Evolutionary conservation across 192 early-diverging fungal species (phyloP).

Genomic region (Gorgonomyces haynaldii): DNA sequence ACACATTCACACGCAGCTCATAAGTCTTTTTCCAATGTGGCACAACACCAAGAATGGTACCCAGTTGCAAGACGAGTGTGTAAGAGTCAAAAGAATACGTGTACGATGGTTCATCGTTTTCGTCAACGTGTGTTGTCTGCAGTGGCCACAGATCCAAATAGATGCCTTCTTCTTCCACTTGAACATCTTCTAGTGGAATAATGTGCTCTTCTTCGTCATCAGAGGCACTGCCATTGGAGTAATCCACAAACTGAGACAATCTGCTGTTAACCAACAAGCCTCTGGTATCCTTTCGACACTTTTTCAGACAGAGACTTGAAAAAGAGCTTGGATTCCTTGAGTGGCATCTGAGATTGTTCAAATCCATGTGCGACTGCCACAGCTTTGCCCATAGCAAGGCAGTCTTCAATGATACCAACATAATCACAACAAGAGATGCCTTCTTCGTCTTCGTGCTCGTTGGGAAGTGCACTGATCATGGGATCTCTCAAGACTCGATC

Average conservation of each 20-base stretch:
- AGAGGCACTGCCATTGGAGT: slow-evolving; percentile 4
- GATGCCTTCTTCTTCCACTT: too few species aligned
- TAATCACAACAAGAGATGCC: slow-evolving; percentile 44
- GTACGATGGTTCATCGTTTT: too few species aligned
- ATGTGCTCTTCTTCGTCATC: neutral
- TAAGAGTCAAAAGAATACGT: slow-evolving; percentile 47
- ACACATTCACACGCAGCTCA: slow-evolving; percentile 48
- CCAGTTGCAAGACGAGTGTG: slow-evolving; percentile 64
- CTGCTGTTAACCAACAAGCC: slow-evolving; percentile 8
- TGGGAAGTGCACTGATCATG: slow-evolving; percentile 9
- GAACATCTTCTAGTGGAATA: slow-evolving; percentile 29
- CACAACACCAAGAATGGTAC: slow-evolving; percentile 59
- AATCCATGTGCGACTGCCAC: slow-evolving; percentile 59
- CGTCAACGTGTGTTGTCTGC: slow-evolving; percentile 43
- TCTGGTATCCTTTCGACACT: neutral
- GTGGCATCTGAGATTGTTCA: slow-evolving; percentile 24
- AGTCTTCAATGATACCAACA: slow-evolving; percentile 61
- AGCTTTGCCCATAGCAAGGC: slow-evolving; percentile 53
- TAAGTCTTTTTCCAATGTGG: slow-evolving; percentile 55
- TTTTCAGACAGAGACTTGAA: slow-evolving; percentile 16
- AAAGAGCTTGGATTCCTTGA: neutral
- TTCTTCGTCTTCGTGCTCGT: slow-evolving; percentile 8
- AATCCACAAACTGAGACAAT: slow-evolving; percentile 9
- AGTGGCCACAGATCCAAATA: slow-evolving; percentile 70
- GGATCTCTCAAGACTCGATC: slow-evolving; percentile 7